phyloP scores from a whole-genome alignment of 1,284 basidiomycete species.

The Heterobasidion occidentale region DNA sequence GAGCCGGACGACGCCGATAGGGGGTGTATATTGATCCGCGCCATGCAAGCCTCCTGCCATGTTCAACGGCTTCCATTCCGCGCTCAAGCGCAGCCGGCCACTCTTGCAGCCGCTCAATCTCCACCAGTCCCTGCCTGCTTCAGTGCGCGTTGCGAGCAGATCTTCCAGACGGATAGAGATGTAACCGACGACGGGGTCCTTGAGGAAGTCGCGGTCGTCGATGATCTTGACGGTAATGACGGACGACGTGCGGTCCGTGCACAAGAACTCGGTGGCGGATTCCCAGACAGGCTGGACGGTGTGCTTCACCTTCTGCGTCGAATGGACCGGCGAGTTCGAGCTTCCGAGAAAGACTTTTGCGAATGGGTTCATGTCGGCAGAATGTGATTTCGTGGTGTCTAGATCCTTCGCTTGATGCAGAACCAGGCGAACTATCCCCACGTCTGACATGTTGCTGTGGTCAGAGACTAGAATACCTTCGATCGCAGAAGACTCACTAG shows the following conservation, averaged over 20 bases:
- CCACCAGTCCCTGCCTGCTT: constrained; percentile 87
- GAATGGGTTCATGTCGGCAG: constrained; percentile 73
- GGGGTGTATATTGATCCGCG: constrained; percentile 78
- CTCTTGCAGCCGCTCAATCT: constrained; percentile 70
- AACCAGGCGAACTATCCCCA: constrained; percentile 89
- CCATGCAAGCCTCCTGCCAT: constrained; percentile 91
- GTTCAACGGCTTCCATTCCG: constrained; percentile 91
- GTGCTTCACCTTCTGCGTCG: constrained; percentile 70
- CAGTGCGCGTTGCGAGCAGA: constrained; percentile 63
- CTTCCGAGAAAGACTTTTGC: constrained; percentile 68
- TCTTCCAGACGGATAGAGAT: constrained; percentile 78
- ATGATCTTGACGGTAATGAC: constrained; percentile 75
- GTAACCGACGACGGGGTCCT: constrained; percentile 74
- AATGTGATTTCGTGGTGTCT: constrained; percentile 59
- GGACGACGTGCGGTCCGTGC: constrained; percentile 71
- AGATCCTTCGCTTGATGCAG: constrained; percentile 96
- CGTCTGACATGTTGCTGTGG: constrained; percentile 33
- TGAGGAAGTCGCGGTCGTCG: constrained; percentile 82
- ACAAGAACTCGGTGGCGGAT: constrained; percentile 85
- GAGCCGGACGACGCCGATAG: constrained; percentile 88
- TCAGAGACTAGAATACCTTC: constrained; percentile 3
- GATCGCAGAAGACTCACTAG: constrained; percentile 40
- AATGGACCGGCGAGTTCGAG: constrained; percentile 41
- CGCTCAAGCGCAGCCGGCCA: constrained; percentile 78
- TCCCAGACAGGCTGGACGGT: constrained; percentile 88